Conservation (phyloP, 2,329 filamentous ascomycete genomes). For the Scedosporium dehoogii region DNA sequence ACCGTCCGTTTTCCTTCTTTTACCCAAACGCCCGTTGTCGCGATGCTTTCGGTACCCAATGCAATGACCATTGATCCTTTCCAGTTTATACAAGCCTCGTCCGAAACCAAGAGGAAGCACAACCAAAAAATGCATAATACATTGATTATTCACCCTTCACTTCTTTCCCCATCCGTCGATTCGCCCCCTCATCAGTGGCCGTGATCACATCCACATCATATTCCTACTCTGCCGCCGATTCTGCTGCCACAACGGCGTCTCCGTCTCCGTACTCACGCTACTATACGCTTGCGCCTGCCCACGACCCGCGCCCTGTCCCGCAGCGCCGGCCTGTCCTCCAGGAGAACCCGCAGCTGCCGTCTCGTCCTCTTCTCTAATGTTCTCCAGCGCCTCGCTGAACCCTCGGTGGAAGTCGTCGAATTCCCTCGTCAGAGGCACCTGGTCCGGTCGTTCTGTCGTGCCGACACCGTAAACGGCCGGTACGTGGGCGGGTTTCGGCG, state of each 20-base stretch:
- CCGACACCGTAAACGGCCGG: constrained; percentile 8
- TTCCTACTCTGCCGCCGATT: constrained; percentile 10
- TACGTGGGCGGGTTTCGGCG: constrained; percentile 2
- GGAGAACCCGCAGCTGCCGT: not conserved
- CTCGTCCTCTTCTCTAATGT: constrained; percentile 20
- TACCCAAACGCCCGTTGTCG: not conserved
- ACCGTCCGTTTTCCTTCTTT: not conserved
- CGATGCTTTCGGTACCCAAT: too few species aligned
- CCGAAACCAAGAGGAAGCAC: not conserved
- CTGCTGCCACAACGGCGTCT: constrained; percentile 12
- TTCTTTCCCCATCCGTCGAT: not conserved
- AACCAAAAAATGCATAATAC: not conserved
- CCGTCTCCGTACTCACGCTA: not conserved
- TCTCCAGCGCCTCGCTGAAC: constrained; percentile 30
- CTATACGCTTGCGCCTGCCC: not conserved
- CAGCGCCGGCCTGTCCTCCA: not conserved
- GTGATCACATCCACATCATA: constrained; percentile 12
- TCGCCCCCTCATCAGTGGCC: not conserved
- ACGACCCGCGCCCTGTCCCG: not conserved
- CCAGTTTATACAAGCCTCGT: too few species aligned
- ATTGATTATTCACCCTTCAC: not conserved
- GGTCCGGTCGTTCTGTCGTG: constrained; percentile 19
- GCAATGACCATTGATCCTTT: too few species aligned
- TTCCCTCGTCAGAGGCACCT: constrained; percentile 30
- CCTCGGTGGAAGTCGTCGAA: constrained; percentile 35